These are phyloP conservation scores for Ganoderma boninense DNA, from an alignment of 1,284 basidiomycete genomes.

Conservation along the genomic window DNA sequence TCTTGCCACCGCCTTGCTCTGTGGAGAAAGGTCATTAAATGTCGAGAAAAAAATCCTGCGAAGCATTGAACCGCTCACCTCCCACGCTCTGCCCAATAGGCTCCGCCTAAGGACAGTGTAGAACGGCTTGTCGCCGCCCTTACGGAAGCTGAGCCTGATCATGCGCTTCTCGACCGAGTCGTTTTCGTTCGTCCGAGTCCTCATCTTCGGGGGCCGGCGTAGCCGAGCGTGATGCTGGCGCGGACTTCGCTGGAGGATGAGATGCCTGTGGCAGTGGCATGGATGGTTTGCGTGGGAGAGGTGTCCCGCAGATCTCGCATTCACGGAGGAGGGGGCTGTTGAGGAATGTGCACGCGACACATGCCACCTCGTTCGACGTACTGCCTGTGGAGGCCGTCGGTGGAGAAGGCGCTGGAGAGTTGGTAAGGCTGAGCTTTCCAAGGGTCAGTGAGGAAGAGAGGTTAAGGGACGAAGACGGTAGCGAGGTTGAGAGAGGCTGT, in stretches of 20 bases:
- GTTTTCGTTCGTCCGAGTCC: constrained; percentile 41
- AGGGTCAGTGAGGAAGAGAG: constrained; percentile 40
- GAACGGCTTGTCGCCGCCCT: constrained; percentile 88
- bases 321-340: constrained; percentile 80
- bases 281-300: constrained; percentile 52
- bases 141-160: constrained; percentile 88
- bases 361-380: constrained; percentile 56
- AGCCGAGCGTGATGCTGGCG: constrained; percentile 63
- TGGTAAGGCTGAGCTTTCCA: constrained; percentile 34
- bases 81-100: constrained; percentile 86
- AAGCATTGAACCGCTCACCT: constrained; percentile 51
- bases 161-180: constrained; percentile 42
- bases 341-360: constrained; percentile 91
- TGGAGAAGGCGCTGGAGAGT: constrained; percentile 35
- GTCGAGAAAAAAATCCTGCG: neutral
- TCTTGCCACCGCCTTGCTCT: constrained; percentile 21
- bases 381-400: constrained; percentile 24
- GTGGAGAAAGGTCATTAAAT: neutral
- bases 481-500: constrained; percentile 43
- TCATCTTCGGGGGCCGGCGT: constrained; percentile 50
- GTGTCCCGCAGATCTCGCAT: constrained; percentile 92
- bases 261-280: constrained; percentile 33
- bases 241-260: constrained; percentile 57
- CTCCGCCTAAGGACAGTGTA: constrained; percentile 84
- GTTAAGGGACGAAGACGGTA: constrained; percentile 44